Evolutionary conservation across 2,329 filamentous ascomycete species (phyloP).

Genomic region (Nothophoma quercina): DNA sequence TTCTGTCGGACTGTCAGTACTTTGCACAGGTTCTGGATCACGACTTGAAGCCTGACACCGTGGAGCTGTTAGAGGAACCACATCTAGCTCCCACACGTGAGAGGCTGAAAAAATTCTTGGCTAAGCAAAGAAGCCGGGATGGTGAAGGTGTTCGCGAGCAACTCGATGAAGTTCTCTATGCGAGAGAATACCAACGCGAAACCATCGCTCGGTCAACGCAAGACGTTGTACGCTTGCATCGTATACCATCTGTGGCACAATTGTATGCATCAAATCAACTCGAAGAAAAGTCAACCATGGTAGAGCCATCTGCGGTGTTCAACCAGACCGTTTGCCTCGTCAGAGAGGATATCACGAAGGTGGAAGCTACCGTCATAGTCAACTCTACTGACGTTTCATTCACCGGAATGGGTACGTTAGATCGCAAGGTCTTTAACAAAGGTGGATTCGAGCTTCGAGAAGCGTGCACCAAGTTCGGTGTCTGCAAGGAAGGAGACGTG

Average conservation of each 20-base stretch:
- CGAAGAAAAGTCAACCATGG: conserved; percentile 32
- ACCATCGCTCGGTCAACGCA: conserved; percentile 11
- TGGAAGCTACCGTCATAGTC: conserved; percentile 44
- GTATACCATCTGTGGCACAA: conserved; percentile 36
- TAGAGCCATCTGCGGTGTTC: conserved; percentile 30
- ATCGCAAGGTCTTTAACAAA: conserved; percentile 41
- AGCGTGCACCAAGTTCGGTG: conserved; percentile 32
- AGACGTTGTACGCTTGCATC: conserved; percentile 31
- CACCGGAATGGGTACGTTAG: conserved; percentile 38
- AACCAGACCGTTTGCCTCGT: conserved; percentile 40
- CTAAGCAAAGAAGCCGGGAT: conserved; percentile 25
- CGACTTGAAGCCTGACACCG: conserved; percentile 21
- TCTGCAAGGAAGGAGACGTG: conserved; percentile 39
- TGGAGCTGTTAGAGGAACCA: conserved; percentile 27
- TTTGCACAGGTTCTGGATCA: conserved; percentile 33
- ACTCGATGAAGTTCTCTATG: conserved; percentile 37
- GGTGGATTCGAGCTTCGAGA: conserved; percentile 35
- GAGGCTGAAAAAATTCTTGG: conserved; percentile 28
- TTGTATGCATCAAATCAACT: conserved; percentile 39
- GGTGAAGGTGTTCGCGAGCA: conserved; percentile 23
- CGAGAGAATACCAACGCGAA: conserved; percentile 33
- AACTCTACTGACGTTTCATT: conserved; percentile 42
- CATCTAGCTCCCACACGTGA: conserved; percentile 31
- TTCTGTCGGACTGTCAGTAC: conserved; percentile 32
- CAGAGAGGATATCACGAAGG: conserved; percentile 44